Evolutionary conservation across 768 basidiomycete genomes (phyloP).

Genomic region (Boletus reticulatus): DNA sequence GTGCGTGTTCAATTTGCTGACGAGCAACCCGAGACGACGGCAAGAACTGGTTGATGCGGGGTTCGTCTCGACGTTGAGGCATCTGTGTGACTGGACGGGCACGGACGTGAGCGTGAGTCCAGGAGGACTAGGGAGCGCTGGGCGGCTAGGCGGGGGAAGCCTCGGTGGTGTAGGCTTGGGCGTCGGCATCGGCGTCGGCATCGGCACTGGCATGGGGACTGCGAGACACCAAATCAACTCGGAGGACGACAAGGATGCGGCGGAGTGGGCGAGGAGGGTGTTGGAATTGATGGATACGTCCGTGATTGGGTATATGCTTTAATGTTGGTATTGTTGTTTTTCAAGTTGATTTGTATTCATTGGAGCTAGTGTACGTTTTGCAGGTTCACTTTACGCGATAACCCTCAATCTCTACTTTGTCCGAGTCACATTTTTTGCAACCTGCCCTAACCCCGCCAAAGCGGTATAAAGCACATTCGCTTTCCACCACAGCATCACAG

Average conservation of each 20-base stretch:
- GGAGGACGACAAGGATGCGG: conserved; percentile 62
- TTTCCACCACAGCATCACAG: no score
- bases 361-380: no score
- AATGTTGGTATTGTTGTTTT: background rate
- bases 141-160: background rate
- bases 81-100: conserved; percentile 40
- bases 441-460: no score
- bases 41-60: conserved; percentile 42
- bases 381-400: no score
- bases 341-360: no score
- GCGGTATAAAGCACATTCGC: no score
- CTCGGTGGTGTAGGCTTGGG: conserved; percentile 20
- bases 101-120: conserved; percentile 27
- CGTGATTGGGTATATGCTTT: conserved; percentile 23
- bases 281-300: conserved; percentile 45
- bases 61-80: conserved; percentile 43
- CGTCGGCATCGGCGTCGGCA: no score
- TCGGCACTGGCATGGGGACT: background rate
- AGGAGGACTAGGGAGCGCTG: conserved; percentile 17
- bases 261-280: conserved; percentile 53
- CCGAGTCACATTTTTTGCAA: no score
- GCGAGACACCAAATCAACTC: conserved; percentile 37
- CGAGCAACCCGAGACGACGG: conserved; percentile 36
- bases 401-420: no score
- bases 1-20: conserved; percentile 58